phyloP scores from a whole-genome alignment of 768 basidiomycete species.

The Calocera cornea region DNA sequence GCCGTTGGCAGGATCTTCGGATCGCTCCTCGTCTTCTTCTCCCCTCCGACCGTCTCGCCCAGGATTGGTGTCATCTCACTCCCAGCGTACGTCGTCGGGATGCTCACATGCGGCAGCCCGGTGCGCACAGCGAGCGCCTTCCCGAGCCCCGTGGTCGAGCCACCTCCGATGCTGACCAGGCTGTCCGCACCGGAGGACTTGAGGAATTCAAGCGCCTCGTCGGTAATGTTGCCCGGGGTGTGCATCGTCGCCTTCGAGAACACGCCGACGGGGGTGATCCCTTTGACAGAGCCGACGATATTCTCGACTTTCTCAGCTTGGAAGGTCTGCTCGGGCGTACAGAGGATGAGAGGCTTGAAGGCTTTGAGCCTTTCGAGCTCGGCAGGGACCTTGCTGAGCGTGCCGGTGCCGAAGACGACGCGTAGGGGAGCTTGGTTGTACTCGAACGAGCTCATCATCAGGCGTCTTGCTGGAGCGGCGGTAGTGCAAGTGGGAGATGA shows the following conservation, averaged over 20 bases:
- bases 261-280: conserved; percentile 22
- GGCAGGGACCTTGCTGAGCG: conserved; percentile 21
- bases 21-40: conserved; percentile 30
- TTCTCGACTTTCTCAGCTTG: conserved; percentile 20
- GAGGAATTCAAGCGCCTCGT: conserved; percentile 23
- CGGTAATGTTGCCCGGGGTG: conserved; percentile 28
- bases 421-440: conserved; percentile 29
- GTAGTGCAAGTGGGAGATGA: not conserved
- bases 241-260: conserved; percentile 32
- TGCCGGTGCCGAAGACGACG: conserved; percentile 30
- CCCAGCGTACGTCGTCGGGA: conserved; percentile 32
- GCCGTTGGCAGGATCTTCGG: conserved; percentile 29
- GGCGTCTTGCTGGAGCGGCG: not conserved
- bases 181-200: conserved; percentile 25
- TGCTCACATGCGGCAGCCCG: conserved; percentile 28
- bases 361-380: conserved; percentile 26
- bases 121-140: conserved; percentile 32
- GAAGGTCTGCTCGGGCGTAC: conserved; percentile 23
- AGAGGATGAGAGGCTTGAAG: conserved; percentile 25
- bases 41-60: conserved; percentile 30
- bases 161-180: conserved; percentile 29
- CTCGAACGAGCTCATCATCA: conserved; percentile 25
- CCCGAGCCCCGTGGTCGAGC: conserved; percentile 29
- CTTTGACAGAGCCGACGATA: conserved; percentile 13
- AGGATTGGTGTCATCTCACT: conserved; percentile 32